Conservation (phyloP, 1,284 basidiomycete species). For the Inonotus hispidus region DNA sequence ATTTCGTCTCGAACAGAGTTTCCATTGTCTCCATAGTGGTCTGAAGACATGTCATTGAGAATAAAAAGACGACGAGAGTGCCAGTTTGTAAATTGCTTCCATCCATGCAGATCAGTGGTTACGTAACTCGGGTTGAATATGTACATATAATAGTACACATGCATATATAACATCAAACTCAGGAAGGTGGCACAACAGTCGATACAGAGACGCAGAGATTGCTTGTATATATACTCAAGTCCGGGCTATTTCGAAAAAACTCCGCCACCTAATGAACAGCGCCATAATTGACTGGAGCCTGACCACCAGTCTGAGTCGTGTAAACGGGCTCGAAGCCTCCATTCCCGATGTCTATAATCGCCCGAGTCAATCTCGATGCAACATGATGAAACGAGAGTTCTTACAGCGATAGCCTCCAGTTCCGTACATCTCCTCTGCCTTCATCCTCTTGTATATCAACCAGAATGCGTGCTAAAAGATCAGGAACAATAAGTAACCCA, state of each 20-base stretch:
- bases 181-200: no score
- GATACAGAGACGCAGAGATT: neutral
- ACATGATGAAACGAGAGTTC: slow-evolving; percentile 20
- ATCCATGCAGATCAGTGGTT: neutral
- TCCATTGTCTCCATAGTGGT: slow-evolving; percentile 13
- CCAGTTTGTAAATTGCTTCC: neutral
- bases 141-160: no score
- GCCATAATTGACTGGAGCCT: slow-evolving; percentile 34
- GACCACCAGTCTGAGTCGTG: slow-evolving; percentile 23
- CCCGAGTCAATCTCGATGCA: neutral
- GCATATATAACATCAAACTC: no score
- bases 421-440: slow-evolving; percentile 57
- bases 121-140: no score
- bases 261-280: slow-evolving; percentile 26
- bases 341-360: slow-evolving; percentile 45
- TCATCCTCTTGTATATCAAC: slow-evolving; percentile 54
- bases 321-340: slow-evolving; percentile 47
- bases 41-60: slow-evolving; percentile 14
- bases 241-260: neutral
- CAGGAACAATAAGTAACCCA: neutral
- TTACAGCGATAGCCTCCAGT: slow-evolving; percentile 43
- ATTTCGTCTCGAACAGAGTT: slow-evolving; percentile 22
- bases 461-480: slow-evolving; percentile 39
- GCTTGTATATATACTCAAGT: neutral
- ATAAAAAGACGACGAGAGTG: neutral